Percentiles rank a stretch among this genome's conserved stretches.
Conservation (phyloP, 2,329 filamentous ascomycete genomes). For the Aspergillus quadrilineatus region DNA sequence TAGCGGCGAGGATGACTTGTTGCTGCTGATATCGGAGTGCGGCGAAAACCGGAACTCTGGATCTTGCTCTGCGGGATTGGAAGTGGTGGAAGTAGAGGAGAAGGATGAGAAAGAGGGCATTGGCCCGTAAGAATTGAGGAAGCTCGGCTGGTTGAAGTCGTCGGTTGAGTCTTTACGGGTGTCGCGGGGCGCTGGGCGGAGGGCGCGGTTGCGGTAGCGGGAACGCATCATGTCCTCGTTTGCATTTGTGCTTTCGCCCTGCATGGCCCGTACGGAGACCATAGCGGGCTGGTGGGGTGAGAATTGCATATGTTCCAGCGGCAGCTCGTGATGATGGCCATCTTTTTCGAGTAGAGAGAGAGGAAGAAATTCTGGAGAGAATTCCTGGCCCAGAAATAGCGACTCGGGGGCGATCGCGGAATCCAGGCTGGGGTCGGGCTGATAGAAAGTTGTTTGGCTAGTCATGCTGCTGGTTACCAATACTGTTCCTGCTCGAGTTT, state of each 20-base stretch:
- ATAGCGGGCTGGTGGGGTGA: not conserved
- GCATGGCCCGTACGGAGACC: not conserved
- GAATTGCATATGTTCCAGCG: not conserved
- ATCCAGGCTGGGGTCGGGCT: not conserved
- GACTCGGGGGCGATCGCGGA: not conserved
- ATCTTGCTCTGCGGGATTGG: not conserved
- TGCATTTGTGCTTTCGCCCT: not conserved
- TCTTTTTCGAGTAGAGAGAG: constrained; percentile 4
- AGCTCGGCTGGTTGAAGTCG: not conserved
- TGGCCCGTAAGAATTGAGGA: not conserved
- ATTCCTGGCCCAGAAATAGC: not conserved
- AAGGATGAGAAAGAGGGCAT: not conserved
- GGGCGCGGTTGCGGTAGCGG: not conserved
- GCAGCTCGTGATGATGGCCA: not conserved
- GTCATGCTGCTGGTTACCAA: not conserved
- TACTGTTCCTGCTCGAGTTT: not conserved
- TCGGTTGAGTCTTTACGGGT: constrained; percentile 1
- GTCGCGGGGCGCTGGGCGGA: not conserved
- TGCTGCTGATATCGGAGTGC: constrained; percentile 1
- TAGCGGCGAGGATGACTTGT: not conserved
- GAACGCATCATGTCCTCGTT: not conserved
- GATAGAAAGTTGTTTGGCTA: not conserved
- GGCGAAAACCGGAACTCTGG: not conserved
- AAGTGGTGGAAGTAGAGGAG: constrained; percentile 20
- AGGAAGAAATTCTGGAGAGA: not conserved